Percentiles rank a stretch among this genome's conserved stretches.
phyloP scores from a whole-genome alignment of 2,329 filamentous ascomycete genomes.

The Alternaria consortialis region DNA sequence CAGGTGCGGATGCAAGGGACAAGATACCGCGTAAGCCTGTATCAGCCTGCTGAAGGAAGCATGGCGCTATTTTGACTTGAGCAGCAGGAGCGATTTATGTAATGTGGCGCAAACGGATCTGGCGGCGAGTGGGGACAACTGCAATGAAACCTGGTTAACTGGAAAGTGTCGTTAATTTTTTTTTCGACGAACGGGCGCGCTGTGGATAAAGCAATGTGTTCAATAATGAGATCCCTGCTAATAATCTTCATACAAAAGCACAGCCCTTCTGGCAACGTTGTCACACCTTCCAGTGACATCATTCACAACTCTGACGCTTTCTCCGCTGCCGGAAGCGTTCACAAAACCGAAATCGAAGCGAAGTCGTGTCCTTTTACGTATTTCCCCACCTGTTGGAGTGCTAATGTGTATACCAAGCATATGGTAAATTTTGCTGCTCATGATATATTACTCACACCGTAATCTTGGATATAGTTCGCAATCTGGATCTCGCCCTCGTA shows the following conservation, averaged over 20 bases:
- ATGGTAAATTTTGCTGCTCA: background rate
- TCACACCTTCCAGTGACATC: background rate
- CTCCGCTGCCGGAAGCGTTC: background rate
- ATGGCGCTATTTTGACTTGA: background rate
- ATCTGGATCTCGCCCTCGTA: background rate
- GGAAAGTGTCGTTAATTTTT: background rate
- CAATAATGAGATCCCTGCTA: slow-evolving; percentile 9
- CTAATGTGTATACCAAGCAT: background rate
- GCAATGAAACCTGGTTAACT: background rate
- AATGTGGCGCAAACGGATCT: background rate
- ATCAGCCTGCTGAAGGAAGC: background rate
- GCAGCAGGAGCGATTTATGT: background rate
- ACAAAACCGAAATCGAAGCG: background rate
- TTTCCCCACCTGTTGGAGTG: background rate
- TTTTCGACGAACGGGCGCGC: background rate
- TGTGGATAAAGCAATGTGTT: slow-evolving; percentile 7
- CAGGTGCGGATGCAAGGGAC: background rate
- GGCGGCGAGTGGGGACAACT: background rate
- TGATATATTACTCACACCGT: background rate
- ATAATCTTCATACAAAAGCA: background rate
- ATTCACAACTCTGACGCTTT: background rate
- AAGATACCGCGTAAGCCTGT: background rate
- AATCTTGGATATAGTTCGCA: background rate
- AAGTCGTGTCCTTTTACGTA: background rate
- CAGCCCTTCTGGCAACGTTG: background rate